phyloP scores from a whole-genome alignment of 176 grass and related monocot genomes.

The Coix lacrymajobi region DNA sequence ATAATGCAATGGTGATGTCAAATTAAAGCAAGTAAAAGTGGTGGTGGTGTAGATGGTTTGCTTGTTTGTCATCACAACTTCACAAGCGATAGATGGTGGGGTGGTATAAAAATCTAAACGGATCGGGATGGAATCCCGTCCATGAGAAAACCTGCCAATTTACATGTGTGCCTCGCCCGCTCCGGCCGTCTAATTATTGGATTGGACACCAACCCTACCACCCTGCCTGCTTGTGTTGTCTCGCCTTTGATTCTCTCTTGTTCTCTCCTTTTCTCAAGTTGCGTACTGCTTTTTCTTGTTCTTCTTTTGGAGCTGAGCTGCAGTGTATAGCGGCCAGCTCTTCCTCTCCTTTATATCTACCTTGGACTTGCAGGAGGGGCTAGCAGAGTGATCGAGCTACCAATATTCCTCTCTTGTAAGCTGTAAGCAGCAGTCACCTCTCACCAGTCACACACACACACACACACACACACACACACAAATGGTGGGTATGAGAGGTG shows the following conservation, averaged over 20 bases:
- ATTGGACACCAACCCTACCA: conserved; percentile 13
- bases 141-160: conserved; percentile 19
- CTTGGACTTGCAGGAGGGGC: neutral
- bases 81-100: conserved; percentile 9
- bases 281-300: conserved; percentile 31
- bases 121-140: conserved; percentile 5
- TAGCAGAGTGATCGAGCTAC: neutral
- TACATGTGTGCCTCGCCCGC: neutral
- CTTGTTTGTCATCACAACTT: conserved; percentile 10
- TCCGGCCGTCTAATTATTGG: conserved; percentile 1
- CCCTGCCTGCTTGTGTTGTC: too few species aligned
- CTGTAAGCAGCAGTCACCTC: neutral
- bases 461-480: too few species aligned
- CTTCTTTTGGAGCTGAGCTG: conserved; percentile 2
- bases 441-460: neutral
- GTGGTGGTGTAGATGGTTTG: neutral
- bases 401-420: neutral
- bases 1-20: conserved; percentile 3
- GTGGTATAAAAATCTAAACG: conserved; percentile 47
- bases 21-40: neutral
- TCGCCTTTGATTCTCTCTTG: conserved; percentile 11
- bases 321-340: neutral
- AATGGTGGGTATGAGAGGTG: conserved; percentile 56
- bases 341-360: neutral
- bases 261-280: conserved; percentile 16